Evolutionary conservation across 495 filamentous ascomycete genomes (phyloP).

Genomic region (Aspergillus ellipticus): DNA sequence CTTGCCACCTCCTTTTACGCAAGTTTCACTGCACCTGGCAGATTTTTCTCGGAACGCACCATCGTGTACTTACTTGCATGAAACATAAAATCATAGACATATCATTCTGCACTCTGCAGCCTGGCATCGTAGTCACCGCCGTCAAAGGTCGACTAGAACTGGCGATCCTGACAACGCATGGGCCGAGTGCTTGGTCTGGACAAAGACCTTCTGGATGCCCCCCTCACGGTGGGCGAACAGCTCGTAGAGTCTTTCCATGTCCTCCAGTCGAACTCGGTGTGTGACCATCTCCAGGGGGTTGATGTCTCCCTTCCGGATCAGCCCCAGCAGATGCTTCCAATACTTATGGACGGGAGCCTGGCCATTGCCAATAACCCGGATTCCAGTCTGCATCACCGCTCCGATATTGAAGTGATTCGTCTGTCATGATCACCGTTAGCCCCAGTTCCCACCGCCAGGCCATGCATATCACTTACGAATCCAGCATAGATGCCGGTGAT

Average conservation of each 20-base stretch:
- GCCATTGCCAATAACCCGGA: conserved; percentile 77
- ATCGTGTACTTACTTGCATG: background rate
- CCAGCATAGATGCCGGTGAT: conserved; percentile 82
- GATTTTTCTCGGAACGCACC: background rate
- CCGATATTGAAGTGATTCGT: conserved; percentile 84
- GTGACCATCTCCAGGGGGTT: conserved; percentile 77
- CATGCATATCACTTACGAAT: conserved; percentile 52
- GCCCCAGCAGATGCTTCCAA: conserved; percentile 69
- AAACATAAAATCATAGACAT: background rate
- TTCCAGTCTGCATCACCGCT: conserved; percentile 80
- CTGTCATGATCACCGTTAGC: too few relatives aligned
- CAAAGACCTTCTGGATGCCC: conserved; percentile 68
- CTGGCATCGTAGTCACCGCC: too few relatives aligned
- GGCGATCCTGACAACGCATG: conserved; percentile 54
- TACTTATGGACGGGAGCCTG: conserved; percentile 83
- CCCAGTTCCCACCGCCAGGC: too few relatives aligned
- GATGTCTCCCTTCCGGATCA: conserved; percentile 66
- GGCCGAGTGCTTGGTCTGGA: conserved; percentile 62
- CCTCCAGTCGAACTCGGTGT: conserved; percentile 72
- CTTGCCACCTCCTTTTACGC: background rate
- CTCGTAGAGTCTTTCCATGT: conserved; percentile 66
- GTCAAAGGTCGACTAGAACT: conserved; percentile 36
- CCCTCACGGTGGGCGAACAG: conserved; percentile 67
- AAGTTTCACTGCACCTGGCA: background rate
- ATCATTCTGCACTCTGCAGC: background rate